Percentiles rank a stretch among this genome's conserved stretches.
phyloP scores from a whole-genome alignment of 2,329 filamentous ascomycete species.

The Sordariomycetes sp. region DNA sequence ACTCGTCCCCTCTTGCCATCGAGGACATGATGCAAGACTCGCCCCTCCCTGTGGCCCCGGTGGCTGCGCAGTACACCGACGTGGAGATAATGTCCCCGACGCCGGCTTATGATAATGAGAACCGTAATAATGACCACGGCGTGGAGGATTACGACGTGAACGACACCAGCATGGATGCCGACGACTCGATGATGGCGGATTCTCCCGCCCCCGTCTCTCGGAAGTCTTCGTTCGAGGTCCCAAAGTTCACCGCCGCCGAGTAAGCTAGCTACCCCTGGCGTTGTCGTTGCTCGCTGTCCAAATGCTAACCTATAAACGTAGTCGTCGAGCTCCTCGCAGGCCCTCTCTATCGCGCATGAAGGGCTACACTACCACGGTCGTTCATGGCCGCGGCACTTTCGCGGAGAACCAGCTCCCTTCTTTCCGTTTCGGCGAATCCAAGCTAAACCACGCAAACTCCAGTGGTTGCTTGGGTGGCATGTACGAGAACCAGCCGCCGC shows the following conservation, averaged over 20 bases:
- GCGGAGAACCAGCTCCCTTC: conserved; percentile 57
- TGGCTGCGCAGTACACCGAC: conserved; percentile 39
- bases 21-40: conserved; percentile 88
- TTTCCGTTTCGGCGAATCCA: conserved; percentile 57
- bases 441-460: conserved; percentile 1
- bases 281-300: neutral
- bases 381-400: conserved; percentile 44
- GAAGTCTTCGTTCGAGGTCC: conserved; percentile 34
- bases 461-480: conserved; percentile 58
- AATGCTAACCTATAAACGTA: neutral
- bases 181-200: conserved; percentile 40
- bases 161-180: conserved; percentile 14
- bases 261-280: conserved; percentile 21
- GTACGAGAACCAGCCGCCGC: conserved; percentile 63
- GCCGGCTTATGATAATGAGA: conserved; percentile 28
- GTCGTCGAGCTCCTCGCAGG: conserved; percentile 40
- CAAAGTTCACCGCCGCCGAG: conserved; percentile 40
- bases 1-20: conserved; percentile 66
- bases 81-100: conserved; percentile 65
- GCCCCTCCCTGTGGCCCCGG: conserved; percentile 77
- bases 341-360: conserved; percentile 69
- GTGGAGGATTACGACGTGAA: neutral
- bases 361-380: conserved; percentile 57
- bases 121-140: neutral
- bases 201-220: conserved; percentile 41